Evolutionary conservation across 768 basidiomycete species (phyloP), one percentile per base, ranked within the genome.

Genomic region (Mycena floridula): DNA sequence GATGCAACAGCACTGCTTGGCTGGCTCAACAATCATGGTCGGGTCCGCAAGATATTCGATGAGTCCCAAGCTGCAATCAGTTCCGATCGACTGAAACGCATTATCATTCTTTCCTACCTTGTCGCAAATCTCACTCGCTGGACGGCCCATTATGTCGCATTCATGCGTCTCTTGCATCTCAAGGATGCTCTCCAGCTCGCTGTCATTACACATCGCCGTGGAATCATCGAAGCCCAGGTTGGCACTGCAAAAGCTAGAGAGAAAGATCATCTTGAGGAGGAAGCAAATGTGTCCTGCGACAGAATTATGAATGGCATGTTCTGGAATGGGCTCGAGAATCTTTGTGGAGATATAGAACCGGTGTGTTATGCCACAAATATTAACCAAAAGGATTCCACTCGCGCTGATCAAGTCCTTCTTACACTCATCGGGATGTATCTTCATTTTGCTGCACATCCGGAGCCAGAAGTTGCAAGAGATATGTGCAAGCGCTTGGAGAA

Each of bases 281-380:
- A 5, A 36, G 45, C 40, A 3, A 37, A 37, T 4, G 23, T 15
- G 12, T 18, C 12, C 5, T 32, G 35, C 32, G 43, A 48, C n/a
- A n/a, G 40, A 5, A 4, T 47, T 5, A 39, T 44, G 4, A 13
- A 44, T 27, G 6, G 4, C 27, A 13, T 18, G 2, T 50, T 43
- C 46, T 51, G 50, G 50, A 6, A 2, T 2, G 11, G 32, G 2
- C 36, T 51, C 9, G 20, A 51, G 42, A 25, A 16, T 3, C 38
- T 51, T n/a, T 42, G 26, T 1, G 37, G 24, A 2, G 46, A 51
- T 28, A 44, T 51, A 1, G 50, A 51, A 22, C 50, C 50, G n/a
- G n/a, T n/a, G n/a, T n/a, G n/a, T n/a, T n/a, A n/a, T n/a, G n/a
- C n/a, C n/a, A n/a, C n/a, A n/a, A n/a, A n/a, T n/a, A n/a, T n/a